Evolutionary conservation across 179 eudicot genomes (phyloP).

Genomic region (Spergularia azorica): DNA sequence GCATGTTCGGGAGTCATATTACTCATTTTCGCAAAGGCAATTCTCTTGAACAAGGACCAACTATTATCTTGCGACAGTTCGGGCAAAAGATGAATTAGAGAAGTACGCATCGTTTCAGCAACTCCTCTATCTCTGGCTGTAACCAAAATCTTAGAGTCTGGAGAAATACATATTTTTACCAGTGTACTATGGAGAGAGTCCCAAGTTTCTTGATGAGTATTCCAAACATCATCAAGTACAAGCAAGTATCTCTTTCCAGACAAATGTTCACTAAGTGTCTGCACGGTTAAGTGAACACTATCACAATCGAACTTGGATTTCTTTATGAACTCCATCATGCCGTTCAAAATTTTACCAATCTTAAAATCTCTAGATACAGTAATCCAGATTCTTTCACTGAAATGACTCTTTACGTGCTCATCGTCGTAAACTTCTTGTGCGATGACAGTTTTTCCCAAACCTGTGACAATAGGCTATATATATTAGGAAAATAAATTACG

Average conservation of each 20-base stretch:
- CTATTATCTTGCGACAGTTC: neutral
- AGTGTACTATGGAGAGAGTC: neutral
- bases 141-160: conserved; percentile 15
- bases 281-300: neutral
- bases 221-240: conserved; percentile 44
- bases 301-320: neutral
- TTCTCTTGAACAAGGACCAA: conserved; percentile 15
- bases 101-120: neutral
- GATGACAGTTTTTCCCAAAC: conserved; percentile 28
- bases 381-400: conserved; percentile 18
- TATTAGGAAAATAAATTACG: no score
- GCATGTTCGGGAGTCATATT: neutral
- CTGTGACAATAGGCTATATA: neutral
- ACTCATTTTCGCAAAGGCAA: conserved; percentile 13
- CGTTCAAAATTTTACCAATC: conserved; percentile 3
- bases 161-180: no score
- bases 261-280: conserved; percentile 5
- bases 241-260: conserved; percentile 24
- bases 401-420: neutral
- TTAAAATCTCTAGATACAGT: conserved; percentile 5
- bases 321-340: conserved; percentile 14
- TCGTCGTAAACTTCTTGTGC: conserved; percentile 19
- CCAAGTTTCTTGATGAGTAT: conserved; percentile 14
- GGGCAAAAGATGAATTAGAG: neutral
- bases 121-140: conserved; percentile 26